Evolutionary conservation across 202 grass and related monocot genomes (phyloP).

Genomic region (Panicum virgatum): DNA sequence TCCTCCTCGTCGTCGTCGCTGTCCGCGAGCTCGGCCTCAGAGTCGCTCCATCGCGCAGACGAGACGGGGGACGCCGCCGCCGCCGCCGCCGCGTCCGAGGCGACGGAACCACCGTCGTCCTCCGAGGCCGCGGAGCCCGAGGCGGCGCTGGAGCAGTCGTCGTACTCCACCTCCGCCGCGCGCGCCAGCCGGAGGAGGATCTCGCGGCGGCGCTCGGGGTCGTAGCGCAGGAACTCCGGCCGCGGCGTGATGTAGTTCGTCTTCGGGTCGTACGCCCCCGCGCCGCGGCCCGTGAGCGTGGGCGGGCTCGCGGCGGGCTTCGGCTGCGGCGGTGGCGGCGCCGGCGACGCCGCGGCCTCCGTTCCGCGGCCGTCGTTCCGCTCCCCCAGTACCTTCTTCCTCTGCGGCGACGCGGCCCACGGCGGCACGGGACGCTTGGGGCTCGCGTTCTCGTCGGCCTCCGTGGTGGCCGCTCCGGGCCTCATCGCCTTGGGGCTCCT

Average conservation of each 20-base stretch:
- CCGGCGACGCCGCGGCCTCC: background rate
- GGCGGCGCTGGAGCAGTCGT: constrained; percentile 29
- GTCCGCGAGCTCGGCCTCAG: constrained; percentile 24
- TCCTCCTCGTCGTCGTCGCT: constrained; percentile 31
- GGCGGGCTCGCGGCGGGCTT: constrained; percentile 29
- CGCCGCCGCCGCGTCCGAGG: background rate
- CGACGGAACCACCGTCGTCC: background rate
- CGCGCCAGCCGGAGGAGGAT: constrained; percentile 53
- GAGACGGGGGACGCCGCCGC: background rate
- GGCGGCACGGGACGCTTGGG: background rate
- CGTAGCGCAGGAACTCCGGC: constrained; percentile 75
- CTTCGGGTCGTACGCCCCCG: constrained; percentile 66
- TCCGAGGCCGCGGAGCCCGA: constrained; percentile 34
- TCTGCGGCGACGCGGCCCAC: constrained; percentile 11
- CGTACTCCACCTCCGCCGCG: constrained; percentile 37
- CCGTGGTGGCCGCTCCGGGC: background rate
- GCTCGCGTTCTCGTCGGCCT: constrained; percentile 41
- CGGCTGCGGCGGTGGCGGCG: background rate
- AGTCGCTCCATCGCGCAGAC: constrained; percentile 1
- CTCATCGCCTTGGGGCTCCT: constrained; percentile 15
- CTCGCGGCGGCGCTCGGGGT: constrained; percentile 63
- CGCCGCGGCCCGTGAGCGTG: constrained; percentile 8
- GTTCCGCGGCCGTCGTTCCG: constrained; percentile 35
- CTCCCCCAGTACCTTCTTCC: constrained; percentile 62
- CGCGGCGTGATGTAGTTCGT: constrained; percentile 78